A percentile compares a stretch with the other conserved stretches of the same genome.
phyloP scores from a whole-genome alignment of 1,139 yeast genomes.

The Magnusiomyces magnusii region DNA sequence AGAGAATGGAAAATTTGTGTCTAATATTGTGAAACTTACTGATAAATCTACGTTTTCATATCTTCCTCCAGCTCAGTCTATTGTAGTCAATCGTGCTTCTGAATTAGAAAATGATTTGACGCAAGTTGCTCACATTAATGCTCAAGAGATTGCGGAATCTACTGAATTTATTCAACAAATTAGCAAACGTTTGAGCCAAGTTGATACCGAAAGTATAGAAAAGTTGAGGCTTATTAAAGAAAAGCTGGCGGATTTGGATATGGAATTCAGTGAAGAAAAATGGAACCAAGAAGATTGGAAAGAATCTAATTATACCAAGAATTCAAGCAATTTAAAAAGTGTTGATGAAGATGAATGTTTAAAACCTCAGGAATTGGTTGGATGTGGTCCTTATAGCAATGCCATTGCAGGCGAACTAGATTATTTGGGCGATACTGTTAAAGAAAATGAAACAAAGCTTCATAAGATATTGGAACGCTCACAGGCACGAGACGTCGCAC shows the following conservation, averaged over 20 bases:
- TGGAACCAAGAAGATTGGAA: not conserved
- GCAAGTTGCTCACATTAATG: not conserved
- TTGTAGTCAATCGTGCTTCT: not conserved
- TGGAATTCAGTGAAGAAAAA: not conserved
- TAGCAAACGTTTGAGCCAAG: not conserved
- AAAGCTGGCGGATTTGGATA: not conserved
- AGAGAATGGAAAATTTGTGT: not conserved
- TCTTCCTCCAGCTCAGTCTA: not conserved
- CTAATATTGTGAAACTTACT: not conserved
- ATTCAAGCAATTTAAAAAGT: not conserved
- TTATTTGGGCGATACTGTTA: not conserved
- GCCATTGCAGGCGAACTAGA: not conserved
- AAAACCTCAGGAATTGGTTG: not conserved
- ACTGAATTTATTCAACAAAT: not conserved
- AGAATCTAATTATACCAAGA: not conserved
- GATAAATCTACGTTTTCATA: not conserved
- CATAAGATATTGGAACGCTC: conserved; percentile 44
- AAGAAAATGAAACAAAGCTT: conserved; percentile 26
- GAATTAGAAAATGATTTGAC: not conserved
- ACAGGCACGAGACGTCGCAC: conserved; percentile 48
- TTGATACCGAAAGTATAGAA: not conserved
- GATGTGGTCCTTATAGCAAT: not conserved
- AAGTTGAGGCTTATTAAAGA: not conserved
- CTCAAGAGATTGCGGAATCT: not conserved
- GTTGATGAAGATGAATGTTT: not conserved